A percentile compares a stretch with the other conserved stretches of the same genome.
Conservation (phyloP, 257 asterid genomes). For the Pogostemon cablin region DNA sequence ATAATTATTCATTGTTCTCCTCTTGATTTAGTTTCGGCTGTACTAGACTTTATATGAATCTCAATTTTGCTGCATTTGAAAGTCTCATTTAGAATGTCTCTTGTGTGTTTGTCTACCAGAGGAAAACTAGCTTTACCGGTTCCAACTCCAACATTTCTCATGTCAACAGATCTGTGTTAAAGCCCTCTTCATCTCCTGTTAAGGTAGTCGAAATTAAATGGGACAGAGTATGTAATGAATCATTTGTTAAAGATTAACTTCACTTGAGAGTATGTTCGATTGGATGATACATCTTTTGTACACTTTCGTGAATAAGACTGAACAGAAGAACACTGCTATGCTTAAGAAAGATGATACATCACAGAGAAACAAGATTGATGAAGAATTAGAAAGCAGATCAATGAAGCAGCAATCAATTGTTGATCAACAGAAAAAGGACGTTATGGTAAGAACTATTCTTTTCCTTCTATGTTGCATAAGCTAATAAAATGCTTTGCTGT, state of each 20-base stretch:
- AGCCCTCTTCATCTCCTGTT: slow-evolving; percentile 39
- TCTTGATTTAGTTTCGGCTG: neutral
- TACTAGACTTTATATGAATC: neutral
- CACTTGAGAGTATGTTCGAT: slow-evolving; percentile 5
- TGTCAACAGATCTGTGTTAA: slow-evolving; percentile 44
- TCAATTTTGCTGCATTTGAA: neutral
- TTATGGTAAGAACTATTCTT: slow-evolving; percentile 46
- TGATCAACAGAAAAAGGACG: slow-evolving; percentile 68
- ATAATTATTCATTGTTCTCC: neutral
- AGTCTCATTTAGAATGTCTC: slow-evolving; percentile 26
- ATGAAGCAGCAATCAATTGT: slow-evolving; percentile 58
- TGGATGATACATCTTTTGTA: slow-evolving; percentile 23
- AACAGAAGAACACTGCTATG: slow-evolving; percentile 39
- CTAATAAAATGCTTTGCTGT: slow-evolving; percentile 22
- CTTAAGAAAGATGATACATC: slow-evolving; percentile 45
- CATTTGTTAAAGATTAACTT: slow-evolving; percentile 5
- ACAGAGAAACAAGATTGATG: slow-evolving; percentile 47
- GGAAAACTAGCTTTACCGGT: slow-evolving; percentile 49
- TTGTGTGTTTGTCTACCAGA: slow-evolving; percentile 44
- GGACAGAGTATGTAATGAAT: neutral
- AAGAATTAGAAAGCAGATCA: slow-evolving; percentile 47
- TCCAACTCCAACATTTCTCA: slow-evolving; percentile 44
- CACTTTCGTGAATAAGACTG: slow-evolving; percentile 43
- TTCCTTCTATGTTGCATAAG: slow-evolving; percentile 8
- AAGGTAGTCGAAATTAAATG: slow-evolving; percentile 47